phyloP scores from a whole-genome alignment of 345 rosid species.

The Pelargonium nanum region DNA sequence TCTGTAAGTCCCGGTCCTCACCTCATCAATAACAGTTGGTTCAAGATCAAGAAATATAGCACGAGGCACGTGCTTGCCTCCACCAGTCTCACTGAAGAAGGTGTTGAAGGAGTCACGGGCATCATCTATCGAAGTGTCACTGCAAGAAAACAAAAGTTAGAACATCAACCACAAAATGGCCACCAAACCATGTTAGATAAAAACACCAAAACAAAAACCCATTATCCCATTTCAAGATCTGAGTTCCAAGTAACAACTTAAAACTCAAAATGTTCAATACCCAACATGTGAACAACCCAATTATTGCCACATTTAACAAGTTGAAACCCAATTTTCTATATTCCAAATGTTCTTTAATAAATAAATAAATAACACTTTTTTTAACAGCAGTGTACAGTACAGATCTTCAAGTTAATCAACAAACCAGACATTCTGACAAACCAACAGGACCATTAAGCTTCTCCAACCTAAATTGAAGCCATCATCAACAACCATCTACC shows the following conservation, averaged over 20 bases:
- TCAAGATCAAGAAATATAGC: constrained; percentile 49
- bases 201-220: background rate
- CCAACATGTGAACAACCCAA: background rate
- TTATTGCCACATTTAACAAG: too few relatives aligned
- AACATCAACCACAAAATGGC: background rate
- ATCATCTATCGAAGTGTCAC: constrained; percentile 28
- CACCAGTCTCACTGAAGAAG: constrained; percentile 47
- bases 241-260: too few relatives aligned
- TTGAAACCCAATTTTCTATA: too few relatives aligned
- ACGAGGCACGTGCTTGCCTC: constrained; percentile 45
- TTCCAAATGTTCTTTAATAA: too few relatives aligned
- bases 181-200: background rate
- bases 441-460: background rate
- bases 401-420: too few relatives aligned
- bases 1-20: constrained; percentile 35
- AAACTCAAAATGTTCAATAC: too few relatives aligned
- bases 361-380: too few relatives aligned
- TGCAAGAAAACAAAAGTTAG: constrained; percentile 10
- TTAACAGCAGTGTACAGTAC: too few relatives aligned
- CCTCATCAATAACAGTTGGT: constrained; percentile 45
- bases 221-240: background rate
- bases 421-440: too few relatives aligned
- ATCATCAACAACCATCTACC: background rate
- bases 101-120: constrained; percentile 43
- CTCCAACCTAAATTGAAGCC: background rate